phyloP scores from a whole-genome alignment of 2,329 filamentous ascomycete genomes.

The Fusarium penzigii region DNA sequence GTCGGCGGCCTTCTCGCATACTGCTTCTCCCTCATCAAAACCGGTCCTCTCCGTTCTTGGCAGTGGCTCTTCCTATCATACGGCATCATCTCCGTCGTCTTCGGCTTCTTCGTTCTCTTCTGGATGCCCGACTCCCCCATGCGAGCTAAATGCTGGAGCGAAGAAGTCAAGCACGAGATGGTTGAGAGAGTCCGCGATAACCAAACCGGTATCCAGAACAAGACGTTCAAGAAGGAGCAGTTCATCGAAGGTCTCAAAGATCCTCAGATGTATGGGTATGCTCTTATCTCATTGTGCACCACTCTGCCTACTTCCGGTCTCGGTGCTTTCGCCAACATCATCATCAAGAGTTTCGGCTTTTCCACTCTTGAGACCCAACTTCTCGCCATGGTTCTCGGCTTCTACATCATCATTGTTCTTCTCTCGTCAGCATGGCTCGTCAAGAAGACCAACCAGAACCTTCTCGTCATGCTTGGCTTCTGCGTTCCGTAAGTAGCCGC shows the following conservation, averaged over 20 bases:
- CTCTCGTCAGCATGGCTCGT: slow-evolving; percentile 67
- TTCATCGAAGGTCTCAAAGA: slow-evolving; percentile 57
- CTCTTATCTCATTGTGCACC: slow-evolving; percentile 67
- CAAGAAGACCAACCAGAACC: slow-evolving; percentile 68
- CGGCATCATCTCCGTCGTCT: slow-evolving; percentile 62
- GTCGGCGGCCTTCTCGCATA: slow-evolving; percentile 71
- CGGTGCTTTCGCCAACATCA: slow-evolving; percentile 72
- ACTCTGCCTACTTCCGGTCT: slow-evolving; percentile 73
- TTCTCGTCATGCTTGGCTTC: slow-evolving; percentile 65
- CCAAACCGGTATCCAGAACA: slow-evolving; percentile 62
- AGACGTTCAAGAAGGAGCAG: slow-evolving; percentile 46
- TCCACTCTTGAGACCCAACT: slow-evolving; percentile 67
- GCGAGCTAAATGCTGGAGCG: slow-evolving; percentile 67
- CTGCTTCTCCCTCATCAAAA: slow-evolving; percentile 56
- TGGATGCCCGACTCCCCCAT: slow-evolving; percentile 70
- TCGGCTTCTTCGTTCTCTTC: slow-evolving; percentile 61
- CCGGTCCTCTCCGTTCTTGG: slow-evolving; percentile 61
- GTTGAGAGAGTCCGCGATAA: slow-evolving; percentile 60
- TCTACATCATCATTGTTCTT: slow-evolving; percentile 71
- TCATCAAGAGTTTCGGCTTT: slow-evolving; percentile 70
- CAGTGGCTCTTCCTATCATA: slow-evolving; percentile 69
- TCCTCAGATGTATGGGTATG: slow-evolving; percentile 66
- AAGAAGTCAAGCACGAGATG: slow-evolving; percentile 65
- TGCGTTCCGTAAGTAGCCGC: slow-evolving; percentile 57
- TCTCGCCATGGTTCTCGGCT: slow-evolving; percentile 72